Base-by-base conservation (phyloP, 148 eudicot species). In the Agrostemma githago region DNA sequence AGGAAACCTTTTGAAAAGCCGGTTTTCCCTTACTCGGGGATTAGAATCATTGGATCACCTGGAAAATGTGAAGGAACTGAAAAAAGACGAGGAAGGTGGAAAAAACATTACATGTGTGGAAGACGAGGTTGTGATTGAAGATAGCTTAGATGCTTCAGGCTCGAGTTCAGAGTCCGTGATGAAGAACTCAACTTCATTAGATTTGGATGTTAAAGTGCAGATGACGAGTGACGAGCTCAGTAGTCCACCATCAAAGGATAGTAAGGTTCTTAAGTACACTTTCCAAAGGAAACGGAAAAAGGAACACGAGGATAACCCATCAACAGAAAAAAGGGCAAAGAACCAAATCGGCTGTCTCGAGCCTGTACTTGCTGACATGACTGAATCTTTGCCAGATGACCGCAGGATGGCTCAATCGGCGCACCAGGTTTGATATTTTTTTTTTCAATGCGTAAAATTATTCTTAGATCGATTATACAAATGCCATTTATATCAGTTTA, bases 391-490 rank as follows among this genome's bases (percentile, higher is more conserved):
- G 42, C 78, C 80, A 14, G 87, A 84, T 72, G 85, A 84, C 72
- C 72, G 82, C 59, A 82, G 82, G 40, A 72, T 84, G 85, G 91
- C 85, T 46, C 88, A 86, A 80, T 90, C 88, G 73, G 95, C 97
- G 75, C 87, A 82, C 57, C 93, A 87, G 96, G 96, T 91, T 82
- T 60, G 90, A 26, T 83, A 42, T 42, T 70, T 74, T 69, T 74
- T 26, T 76, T 38, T 70, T 58, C 63, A 62, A 60, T 43, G 44
- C 8, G 6, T 65, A n/a, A 62, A 19, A 16, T 65, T 65, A 15
- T 65, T 19, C 20, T 4, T 12, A 26, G 34, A 26, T 26, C 34
- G 34, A 26, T 26, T 26, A 26, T 26, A 26, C 34, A 26, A 26
- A 26, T 26, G 34, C 34, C 34, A 1, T 26, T 26, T 26, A 26